A percentile compares a stretch with the other conserved stretches of the same genome.
Conservation (phyloP, 2,329 filamentous ascomycete genomes). For the Colletotrichum paranaense region DNA sequence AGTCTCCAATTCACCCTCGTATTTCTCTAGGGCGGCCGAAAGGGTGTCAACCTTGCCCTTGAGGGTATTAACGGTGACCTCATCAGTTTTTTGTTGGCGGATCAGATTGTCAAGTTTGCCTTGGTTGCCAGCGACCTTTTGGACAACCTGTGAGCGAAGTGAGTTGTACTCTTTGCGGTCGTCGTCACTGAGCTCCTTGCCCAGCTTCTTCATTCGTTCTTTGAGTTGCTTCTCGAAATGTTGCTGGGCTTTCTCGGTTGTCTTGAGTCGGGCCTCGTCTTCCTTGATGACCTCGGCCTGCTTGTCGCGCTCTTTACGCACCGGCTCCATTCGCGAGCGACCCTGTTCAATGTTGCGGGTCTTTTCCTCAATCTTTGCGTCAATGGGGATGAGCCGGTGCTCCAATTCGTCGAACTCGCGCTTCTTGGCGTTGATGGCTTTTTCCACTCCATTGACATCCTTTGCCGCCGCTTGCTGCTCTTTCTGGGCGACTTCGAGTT, state of each 20-base stretch:
- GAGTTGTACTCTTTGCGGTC: slow-evolving; percentile 92
- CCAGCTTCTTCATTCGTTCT: slow-evolving; percentile 86
- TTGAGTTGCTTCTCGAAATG: slow-evolving; percentile 91
- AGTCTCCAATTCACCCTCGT: slow-evolving; percentile 76
- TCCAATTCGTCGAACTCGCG: slow-evolving; percentile 88
- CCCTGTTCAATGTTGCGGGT: slow-evolving; percentile 76
- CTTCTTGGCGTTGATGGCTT: slow-evolving; percentile 85
- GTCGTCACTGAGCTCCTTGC: slow-evolving; percentile 83
- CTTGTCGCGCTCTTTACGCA: slow-evolving; percentile 80
- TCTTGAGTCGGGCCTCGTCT: slow-evolving; percentile 81
- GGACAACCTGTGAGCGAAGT: slow-evolving; percentile 85
- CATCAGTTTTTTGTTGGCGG: slow-evolving; percentile 90
- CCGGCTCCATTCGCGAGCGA: slow-evolving; percentile 74
- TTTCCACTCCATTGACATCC: slow-evolving; percentile 85
- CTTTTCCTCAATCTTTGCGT: slow-evolving; percentile 90
- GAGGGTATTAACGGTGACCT: slow-evolving; percentile 89
- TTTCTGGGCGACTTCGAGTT: slow-evolving; percentile 82
- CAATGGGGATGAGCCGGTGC: slow-evolving; percentile 86
- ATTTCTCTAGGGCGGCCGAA: slow-evolving; percentile 77
- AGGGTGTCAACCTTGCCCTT: slow-evolving; percentile 88
- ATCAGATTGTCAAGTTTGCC: slow-evolving; percentile 86
- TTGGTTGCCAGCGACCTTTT: slow-evolving; percentile 83
- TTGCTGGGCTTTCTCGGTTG: slow-evolving; percentile 89
- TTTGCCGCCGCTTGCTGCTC: slow-evolving; percentile 83
- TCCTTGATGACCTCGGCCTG: slow-evolving; percentile 77